Evolutionary conservation across 1,284 basidiomycete species (phyloP), one percentile per base, ranked within the genome.

Genomic region (Boletus mariae): DNA sequence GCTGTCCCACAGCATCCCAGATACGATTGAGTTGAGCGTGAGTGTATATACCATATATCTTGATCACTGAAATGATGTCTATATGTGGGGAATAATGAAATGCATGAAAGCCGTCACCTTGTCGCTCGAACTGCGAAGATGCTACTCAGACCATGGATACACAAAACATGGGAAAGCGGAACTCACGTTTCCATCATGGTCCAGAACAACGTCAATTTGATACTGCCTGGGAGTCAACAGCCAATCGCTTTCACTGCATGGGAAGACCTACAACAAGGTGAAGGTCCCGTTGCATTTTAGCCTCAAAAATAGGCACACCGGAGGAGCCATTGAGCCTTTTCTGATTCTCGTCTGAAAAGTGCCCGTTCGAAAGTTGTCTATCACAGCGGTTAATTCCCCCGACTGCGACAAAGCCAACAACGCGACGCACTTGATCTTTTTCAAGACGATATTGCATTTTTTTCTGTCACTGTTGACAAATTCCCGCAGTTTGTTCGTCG

Each of bases 331-430:
- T 82, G 13, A 87, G 68, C n/a, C 75, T 68, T 65, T 85, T 87
- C 58, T 87, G 83, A 55, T 87, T 87, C 56, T 85, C 82, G 7
- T 75, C 74, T 0, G 84, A 85, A 61, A 87, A 87, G 55, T 82
- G 78, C 0, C 85, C 85, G 8, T 79, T 77, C 0, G 84, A 87
- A 3, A 87, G 71, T 54, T 85, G 80, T 59, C 84, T 87, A 52
- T 10, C 32, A 13, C 13, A 13, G 23, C 7, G 23, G 32, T 47
- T 11, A 47, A 26, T 35, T 34, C 31, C 9, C 31, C 17, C 29
- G 20, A 5, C 5, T 6, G 8, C 9, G 10, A 10, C 10, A 20
- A 12, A 10, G 20, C 11, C 17, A 20, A 41, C 5, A 7, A n/a
- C 11, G 37, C 12, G 4, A 41, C 17, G 1, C 31, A 48, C 47